Percentiles rank a stretch among this genome's conserved stretches.
These are phyloP conservation scores for Lyophyllum atratum DNA, from an alignment of 768 basidiomycete genomes.

Conservation along the genomic window DNA sequence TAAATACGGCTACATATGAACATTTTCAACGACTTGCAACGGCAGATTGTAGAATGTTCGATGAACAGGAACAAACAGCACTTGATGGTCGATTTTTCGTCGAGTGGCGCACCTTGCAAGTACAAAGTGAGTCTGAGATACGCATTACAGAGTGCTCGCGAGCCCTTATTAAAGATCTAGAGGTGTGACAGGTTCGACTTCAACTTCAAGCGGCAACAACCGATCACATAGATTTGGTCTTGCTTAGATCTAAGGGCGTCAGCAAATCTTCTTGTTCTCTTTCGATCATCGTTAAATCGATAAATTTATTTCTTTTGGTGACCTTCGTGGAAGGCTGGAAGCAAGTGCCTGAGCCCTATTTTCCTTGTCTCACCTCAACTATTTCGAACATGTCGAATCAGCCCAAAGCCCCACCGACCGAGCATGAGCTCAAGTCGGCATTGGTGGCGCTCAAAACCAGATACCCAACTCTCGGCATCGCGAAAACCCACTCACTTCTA, in stretches of 20 bases:
- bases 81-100: too few species aligned
- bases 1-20: too few species aligned
- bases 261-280: not conserved
- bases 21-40: too few species aligned
- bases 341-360: not conserved
- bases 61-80: too few species aligned
- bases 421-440: slow-evolving; percentile 61
- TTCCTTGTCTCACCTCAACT: not conserved
- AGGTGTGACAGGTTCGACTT: too few species aligned
- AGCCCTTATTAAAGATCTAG: too few species aligned
- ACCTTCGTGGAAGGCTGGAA: not conserved
- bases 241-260: slow-evolving; percentile 17
- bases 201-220: too few species aligned
- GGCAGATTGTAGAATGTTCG: too few species aligned
- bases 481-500: slow-evolving; percentile 69
- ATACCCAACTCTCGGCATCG: slow-evolving; percentile 67
- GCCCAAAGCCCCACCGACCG: slow-evolving; percentile 46
- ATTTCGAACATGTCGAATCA: slow-evolving; percentile 5
- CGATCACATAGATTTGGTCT: slow-evolving; percentile 12
- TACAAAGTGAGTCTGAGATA: not conserved
- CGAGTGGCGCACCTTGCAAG: too few species aligned
- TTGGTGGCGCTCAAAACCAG: slow-evolving; percentile 54
- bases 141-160: not conserved
- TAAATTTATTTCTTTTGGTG: slow-evolving; percentile 14
- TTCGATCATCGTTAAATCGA: slow-evolving; percentile 4